Evolutionary conservation across 768 basidiomycete genomes (phyloP), one percentile per base, ranked within the genome.

Genomic region (Podaxis sp.): DNA sequence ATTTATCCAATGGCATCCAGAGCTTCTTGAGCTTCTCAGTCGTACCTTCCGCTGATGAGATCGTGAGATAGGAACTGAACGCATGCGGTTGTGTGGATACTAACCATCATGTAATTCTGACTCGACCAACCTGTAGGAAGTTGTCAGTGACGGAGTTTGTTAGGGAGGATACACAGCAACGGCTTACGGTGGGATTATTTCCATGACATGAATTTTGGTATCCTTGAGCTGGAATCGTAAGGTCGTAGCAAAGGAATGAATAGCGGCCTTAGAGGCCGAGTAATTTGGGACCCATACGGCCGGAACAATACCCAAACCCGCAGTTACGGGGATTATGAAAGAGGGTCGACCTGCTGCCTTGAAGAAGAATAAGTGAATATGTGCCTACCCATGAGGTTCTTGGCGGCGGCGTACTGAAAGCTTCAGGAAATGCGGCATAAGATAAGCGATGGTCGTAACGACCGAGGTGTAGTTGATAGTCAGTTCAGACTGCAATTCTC

Each of bases 21-120:
- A 75, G 65, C 52, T 80, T 80, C 15, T 79, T 79, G 12, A 84
- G 68, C n/a, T 58, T 67, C 36, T 75, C 73, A 0, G 80, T 79
- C 0, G 75, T 84, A 28, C 81, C 83, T 68, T 83, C 78, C 46
- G 77, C 84, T 85, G 17, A 26, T 8, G 11, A 50, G 26, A 17
- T 4, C 7, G 40, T 22, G 48, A 49, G 44, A 64, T 13, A 46
- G 37, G 38, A 63, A 41, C 1, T 26, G 0, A 26, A 58, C 37
- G 20, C 38, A 56, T 17, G 30, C 30, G 37, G 62, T 26, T 41
- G 17, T 22, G 22, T 7, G 30, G 36, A 26, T 28, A 68, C 78
- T 66, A 67, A 82, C 84, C 76, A 64, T 85, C 84, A 65, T 87
- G 84, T 24, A 86, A 72, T 65, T 85, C 84, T 3, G 83, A 84